Conservation (phyloP, 768 basidiomycete species). For the Russula ochroleuca region DNA sequence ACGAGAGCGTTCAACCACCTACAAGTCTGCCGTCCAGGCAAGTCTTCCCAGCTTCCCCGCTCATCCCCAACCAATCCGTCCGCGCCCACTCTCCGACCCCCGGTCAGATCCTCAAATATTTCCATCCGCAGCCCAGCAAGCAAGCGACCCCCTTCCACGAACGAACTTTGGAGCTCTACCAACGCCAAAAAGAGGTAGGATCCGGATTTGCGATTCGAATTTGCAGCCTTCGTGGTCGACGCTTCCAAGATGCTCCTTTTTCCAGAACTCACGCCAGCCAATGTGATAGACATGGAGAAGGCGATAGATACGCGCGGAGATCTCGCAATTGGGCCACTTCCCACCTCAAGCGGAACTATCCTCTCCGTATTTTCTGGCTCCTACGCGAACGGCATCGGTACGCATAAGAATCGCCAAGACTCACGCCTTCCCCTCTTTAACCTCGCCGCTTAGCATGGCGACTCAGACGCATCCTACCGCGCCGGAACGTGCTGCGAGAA, state of each 20-base stretch:
- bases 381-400: slow-evolving; percentile 97
- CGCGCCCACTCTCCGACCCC: slow-evolving; percentile 64
- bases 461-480: slow-evolving; percentile 91
- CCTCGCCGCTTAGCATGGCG: slow-evolving; percentile 93
- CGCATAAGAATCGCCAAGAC: slow-evolving; percentile 42
- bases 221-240: slow-evolving; percentile 92
- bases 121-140: slow-evolving; percentile 90
- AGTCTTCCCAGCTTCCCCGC: not conserved
- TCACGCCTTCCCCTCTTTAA: slow-evolving; percentile 91
- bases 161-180: slow-evolving; percentile 94
- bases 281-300: slow-evolving; percentile 76
- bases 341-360: slow-evolving; percentile 83
- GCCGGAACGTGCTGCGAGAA: slow-evolving; percentile 98
- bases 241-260: slow-evolving; percentile 83
- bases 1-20: slow-evolving; percentile 21
- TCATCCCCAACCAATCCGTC: slow-evolving; percentile 52
- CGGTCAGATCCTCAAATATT: slow-evolving; percentile 78
- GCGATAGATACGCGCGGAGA: slow-evolving; percentile 81
- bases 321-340: slow-evolving; percentile 78
- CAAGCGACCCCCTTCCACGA: slow-evolving; percentile 91
- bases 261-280: slow-evolving; percentile 59
- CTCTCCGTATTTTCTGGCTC: slow-evolving; percentile 98
- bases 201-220: slow-evolving; percentile 95
- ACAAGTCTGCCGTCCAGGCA: not conserved
- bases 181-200: slow-evolving; percentile 96